Percentiles rank a stretch among this genome's conserved stretches.
These are phyloP conservation scores for Monosporascus ibericus DNA, from an alignment of 2,329 filamentous ascomycete species.

Conservation along the genomic window DNA sequence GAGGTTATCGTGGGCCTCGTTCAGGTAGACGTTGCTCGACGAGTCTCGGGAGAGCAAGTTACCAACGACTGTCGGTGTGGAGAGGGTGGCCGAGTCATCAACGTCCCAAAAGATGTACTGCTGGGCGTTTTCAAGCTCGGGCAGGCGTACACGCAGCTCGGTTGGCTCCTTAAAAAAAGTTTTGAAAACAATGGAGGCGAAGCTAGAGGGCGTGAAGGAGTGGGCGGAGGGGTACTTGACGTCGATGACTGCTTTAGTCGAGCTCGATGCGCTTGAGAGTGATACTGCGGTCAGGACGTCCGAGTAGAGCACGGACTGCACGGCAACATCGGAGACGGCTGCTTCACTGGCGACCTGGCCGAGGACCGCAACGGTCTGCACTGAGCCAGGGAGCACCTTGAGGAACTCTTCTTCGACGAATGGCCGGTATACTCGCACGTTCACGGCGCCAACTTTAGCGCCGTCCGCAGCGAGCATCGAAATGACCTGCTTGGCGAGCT, in stretches of 20 bases:
- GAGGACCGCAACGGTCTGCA: constrained; percentile 73
- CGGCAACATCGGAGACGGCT: constrained; percentile 65
- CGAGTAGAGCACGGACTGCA: constrained; percentile 83
- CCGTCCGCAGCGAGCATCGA: constrained; percentile 65
- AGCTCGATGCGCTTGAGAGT: constrained; percentile 64
- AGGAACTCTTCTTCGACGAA: constrained; percentile 95
- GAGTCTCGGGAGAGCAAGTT: constrained; percentile 65
- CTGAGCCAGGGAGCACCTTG: constrained; percentile 67
- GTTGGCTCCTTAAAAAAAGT: constrained; percentile 48
- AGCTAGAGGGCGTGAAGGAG: constrained; percentile 47
- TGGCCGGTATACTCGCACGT: constrained; percentile 88
- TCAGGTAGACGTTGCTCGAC: constrained; percentile 55
- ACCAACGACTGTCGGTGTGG: constrained; percentile 56
- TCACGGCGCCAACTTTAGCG: constrained; percentile 77
- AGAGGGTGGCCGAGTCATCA: constrained; percentile 63
- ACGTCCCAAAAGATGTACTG: constrained; percentile 95
- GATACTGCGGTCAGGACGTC: constrained; percentile 82
- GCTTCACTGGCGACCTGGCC: constrained; percentile 76
- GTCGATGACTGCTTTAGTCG: constrained; percentile 64
- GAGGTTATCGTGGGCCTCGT: constrained; percentile 59
- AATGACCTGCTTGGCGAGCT: constrained; percentile 77
- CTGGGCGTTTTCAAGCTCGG: constrained; percentile 51
- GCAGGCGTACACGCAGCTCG: constrained; percentile 32
- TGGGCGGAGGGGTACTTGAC: constrained; percentile 79
- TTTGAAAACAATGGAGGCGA: constrained; percentile 45